These are phyloP conservation scores for Daldinia vernicosa DNA, from an alignment of 495 filamentous ascomycete genomes.

Conservation along the genomic window DNA sequence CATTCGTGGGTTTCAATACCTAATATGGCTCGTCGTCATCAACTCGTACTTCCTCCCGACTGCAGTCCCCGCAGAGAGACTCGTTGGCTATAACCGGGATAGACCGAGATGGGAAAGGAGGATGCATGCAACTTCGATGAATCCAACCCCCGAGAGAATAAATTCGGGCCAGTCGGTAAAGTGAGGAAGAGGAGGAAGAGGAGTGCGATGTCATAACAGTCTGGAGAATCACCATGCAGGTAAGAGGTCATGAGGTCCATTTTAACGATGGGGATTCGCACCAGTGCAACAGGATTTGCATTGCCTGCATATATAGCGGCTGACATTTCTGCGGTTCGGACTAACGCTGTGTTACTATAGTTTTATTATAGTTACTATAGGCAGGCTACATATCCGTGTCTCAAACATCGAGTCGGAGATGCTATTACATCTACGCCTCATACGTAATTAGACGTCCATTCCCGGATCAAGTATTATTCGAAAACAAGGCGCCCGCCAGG, in stretches of 20 bases:
- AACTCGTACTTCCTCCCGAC: background rate
- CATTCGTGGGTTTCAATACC: background rate
- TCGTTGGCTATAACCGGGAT: background rate
- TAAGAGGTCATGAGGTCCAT: slow-evolving; percentile 32
- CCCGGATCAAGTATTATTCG: background rate
- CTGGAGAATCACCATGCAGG: slow-evolving; percentile 24
- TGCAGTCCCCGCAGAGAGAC: background rate
- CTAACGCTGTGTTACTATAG: slow-evolving; percentile 31
- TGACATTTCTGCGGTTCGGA: slow-evolving; percentile 16
- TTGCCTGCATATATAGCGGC: slow-evolving; percentile 29
- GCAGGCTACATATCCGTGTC: slow-evolving; percentile 2
- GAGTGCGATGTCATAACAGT: slow-evolving; percentile 5
- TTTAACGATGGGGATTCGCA: slow-evolving; percentile 22
- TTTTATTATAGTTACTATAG: slow-evolving; percentile 10
- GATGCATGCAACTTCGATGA: slow-evolving; percentile 6
- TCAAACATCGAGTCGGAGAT: slow-evolving; percentile 1
- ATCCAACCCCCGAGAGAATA: background rate
- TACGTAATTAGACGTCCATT: slow-evolving; percentile 2
- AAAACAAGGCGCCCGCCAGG: background rate
- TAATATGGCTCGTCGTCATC: slow-evolving; percentile 2
- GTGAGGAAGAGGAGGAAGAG: slow-evolving; percentile 11
- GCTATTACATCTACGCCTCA: slow-evolving; percentile 2
- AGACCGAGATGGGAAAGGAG: background rate
- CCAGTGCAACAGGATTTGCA: slow-evolving; percentile 30
- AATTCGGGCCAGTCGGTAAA: slow-evolving; percentile 11